Evolutionary conservation across 2,329 filamentous ascomycete species (phyloP), one percentile per base, ranked within the genome.

Genomic region (Fusarium staphyleae): DNA sequence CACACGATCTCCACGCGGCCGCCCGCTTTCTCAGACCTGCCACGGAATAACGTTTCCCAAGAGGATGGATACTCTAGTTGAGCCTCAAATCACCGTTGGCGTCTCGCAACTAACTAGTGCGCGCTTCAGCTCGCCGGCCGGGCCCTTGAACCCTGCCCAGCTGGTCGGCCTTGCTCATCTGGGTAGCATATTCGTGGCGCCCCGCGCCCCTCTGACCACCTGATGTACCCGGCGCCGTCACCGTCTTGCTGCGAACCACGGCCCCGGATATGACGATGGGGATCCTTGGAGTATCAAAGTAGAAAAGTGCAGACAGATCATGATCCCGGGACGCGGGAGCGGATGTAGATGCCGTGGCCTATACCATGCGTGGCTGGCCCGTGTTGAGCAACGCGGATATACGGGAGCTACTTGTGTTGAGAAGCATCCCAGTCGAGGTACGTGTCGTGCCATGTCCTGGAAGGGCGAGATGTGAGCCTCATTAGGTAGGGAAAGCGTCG

Each of bases 281-380:
- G 19, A 45, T 51, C 19, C 13, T 39, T 26, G 39, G 15, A 45
- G 32, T 40, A 36, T 40, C 14, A 35, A 26, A 34, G 36, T 39
- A 29, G 44, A 41, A 32, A 13, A 26, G 26, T 40, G 40, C 33
- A 28, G 28, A 13, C 12, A 22, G 28, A 29, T 47, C 42, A 43
- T 62, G 50, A 41, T 44, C 39, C 52, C 34, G 29, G 52, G 22
- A 34, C 39, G 49, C 43, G 54, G 48, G 34, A 11, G 40, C 59
- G 58, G 58, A 35, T 56, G 22, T 44, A 43, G 47, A 52, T 59
- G 52, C 56, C 51, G 53, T 53, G 29, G 45, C 44, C 43, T 52
- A 54, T 44, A 50, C 54, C 54, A 65, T 65, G 58, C 55, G 44
- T 63, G 51, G 63, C 52, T 66, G 60, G 60, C 52, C n/a, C 50